These are phyloP conservation scores for Cardamine resedifolia DNA, from an alignment of 345 rosid genomes.

Conservation along the genomic window DNA sequence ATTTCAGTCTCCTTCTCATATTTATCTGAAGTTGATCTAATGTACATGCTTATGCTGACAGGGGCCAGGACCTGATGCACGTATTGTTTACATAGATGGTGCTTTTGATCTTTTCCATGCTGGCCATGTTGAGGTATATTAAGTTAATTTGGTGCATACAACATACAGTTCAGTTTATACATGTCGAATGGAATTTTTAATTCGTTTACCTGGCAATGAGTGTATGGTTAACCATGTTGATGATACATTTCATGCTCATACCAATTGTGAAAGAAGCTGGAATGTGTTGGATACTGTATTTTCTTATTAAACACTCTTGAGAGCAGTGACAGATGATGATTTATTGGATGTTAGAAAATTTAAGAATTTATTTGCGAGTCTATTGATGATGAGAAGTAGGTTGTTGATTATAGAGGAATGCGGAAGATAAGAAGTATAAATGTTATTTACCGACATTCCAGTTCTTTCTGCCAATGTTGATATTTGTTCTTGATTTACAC, in stretches of 20 bases:
- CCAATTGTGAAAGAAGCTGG: background rate
- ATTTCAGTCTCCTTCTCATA: background rate
- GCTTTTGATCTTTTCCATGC: constrained; percentile 99
- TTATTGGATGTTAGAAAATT: background rate
- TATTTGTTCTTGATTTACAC: background rate
- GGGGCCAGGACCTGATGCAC: constrained; percentile 92
- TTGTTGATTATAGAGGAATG: background rate
- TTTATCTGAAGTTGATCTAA: constrained; percentile 9
- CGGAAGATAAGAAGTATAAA: background rate
- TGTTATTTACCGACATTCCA: background rate
- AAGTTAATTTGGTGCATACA: constrained; percentile 13
- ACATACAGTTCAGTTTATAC: background rate
- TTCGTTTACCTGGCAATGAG: background rate
- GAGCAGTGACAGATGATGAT: background rate
- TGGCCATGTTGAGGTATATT: constrained; percentile 92
- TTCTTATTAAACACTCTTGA: background rate
- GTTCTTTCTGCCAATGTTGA: constrained; percentile 2
- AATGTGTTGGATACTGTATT: background rate
- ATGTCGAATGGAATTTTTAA: background rate
- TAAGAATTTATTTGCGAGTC: background rate
- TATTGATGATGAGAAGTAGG: background rate
- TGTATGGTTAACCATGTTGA: background rate
- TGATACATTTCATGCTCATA: constrained; percentile 1
- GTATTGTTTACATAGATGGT: constrained; percentile 86
- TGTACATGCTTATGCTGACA: constrained; percentile 36